Conservation (phyloP, 2,329 filamentous ascomycete species). For the Colletotrichum plurivorum region DNA sequence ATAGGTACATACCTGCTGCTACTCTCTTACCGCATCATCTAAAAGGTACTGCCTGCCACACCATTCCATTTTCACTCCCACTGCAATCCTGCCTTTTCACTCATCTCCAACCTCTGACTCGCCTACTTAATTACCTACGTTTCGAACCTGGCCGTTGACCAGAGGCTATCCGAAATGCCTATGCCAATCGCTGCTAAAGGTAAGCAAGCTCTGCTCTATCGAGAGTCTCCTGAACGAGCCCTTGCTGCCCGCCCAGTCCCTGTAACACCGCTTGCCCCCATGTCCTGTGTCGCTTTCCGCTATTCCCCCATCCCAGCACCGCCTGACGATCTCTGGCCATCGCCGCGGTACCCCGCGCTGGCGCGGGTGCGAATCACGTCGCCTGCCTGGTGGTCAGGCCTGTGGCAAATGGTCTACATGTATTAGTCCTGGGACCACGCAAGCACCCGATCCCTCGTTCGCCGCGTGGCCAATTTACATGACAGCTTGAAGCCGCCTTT, state of each 20-base stretch:
- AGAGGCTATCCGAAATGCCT: conserved; percentile 35
- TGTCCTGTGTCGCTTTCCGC: conserved; percentile 6
- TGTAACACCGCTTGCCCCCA: conserved; percentile 19
- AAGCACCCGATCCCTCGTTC: conserved; percentile 23
- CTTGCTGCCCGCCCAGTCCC: conserved; percentile 28
- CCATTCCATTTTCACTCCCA: background rate
- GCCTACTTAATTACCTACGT: background rate
- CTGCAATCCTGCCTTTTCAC: background rate
- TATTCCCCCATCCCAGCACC: conserved; percentile 21
- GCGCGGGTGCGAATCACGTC: conserved; percentile 37
- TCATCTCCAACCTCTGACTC: conserved; percentile 13
- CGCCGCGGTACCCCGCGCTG: conserved; percentile 35
- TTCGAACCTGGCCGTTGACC: conserved; percentile 14
- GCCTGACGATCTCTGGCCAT: conserved; percentile 37
- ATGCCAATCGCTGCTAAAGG: conserved; percentile 41
- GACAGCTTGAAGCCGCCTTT: conserved; percentile 22
- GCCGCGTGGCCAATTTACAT: conserved; percentile 31
- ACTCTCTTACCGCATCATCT: background rate
- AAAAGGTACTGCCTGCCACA: conserved; percentile 13
- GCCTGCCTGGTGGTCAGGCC: conserved; percentile 40
- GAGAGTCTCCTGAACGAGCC: conserved; percentile 5
- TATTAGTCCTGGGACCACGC: conserved; percentile 26
- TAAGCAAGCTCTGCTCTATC: conserved; percentile 22
- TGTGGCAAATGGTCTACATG: conserved; percentile 32
- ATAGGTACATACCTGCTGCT: background rate